Percentiles rank a stretch among this genome's conserved stretches.
These are phyloP conservation scores for Sclerotinia nivalis DNA, from an alignment of 2,329 filamentous ascomycete genomes.

Conservation along the genomic window DNA sequence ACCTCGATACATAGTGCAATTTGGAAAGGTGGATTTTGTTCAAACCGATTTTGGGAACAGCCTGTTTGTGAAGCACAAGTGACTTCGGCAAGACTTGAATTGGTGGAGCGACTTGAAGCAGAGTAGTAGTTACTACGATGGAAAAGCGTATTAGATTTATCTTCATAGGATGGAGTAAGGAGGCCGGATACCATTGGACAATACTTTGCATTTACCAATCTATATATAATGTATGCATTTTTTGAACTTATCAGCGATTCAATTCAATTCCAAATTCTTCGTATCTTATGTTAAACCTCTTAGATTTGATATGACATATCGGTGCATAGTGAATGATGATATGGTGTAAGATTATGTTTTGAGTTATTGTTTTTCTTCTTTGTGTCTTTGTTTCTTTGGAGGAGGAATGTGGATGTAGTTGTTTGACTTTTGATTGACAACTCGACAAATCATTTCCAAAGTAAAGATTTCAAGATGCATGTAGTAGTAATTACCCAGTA, in stretches of 20 bases:
- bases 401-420: neutral
- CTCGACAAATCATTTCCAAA: neutral
- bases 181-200: slow-evolving; percentile 12
- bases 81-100: slow-evolving; percentile 6
- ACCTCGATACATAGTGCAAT: slow-evolving; percentile 35
- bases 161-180: slow-evolving; percentile 14
- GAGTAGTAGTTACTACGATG: slow-evolving; percentile 12
- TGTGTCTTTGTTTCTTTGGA: neutral
- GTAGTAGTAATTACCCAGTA: neutral
- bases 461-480: neutral
- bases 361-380: neutral
- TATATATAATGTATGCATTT: slow-evolving; percentile 15
- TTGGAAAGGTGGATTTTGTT: slow-evolving; percentile 18
- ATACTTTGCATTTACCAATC: slow-evolving; percentile 8
- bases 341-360: neutral
- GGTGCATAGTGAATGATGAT: neutral
- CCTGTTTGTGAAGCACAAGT: slow-evolving; percentile 10
- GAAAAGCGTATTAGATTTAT: slow-evolving; percentile 12
- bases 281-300: neutral
- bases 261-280: neutral
- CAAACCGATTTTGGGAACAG: neutral
- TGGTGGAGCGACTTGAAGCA: neutral
- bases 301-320: neutral
- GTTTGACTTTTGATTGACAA: neutral
- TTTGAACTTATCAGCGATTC: neutral